phyloP scores from a whole-genome alignment of 2,329 filamentous ascomycete genomes.

The Aureobasidium sp. region DNA sequence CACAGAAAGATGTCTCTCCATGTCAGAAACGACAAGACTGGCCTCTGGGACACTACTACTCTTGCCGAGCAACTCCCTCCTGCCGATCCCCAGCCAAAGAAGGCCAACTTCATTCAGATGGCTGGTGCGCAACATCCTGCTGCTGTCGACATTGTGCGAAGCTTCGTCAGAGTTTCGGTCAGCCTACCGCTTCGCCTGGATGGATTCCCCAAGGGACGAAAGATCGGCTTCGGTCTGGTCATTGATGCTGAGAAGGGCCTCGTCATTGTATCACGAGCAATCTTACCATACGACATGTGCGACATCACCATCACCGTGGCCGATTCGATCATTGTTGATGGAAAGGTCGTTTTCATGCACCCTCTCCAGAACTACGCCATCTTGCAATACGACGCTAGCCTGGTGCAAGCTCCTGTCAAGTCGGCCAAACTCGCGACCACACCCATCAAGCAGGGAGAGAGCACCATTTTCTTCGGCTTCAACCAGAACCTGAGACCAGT shows the following conservation, averaged over 20 bases:
- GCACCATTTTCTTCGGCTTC: constrained; percentile 96
- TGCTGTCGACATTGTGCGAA: constrained; percentile 86
- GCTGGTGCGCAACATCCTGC: constrained; percentile 80
- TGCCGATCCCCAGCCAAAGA: constrained; percentile 59
- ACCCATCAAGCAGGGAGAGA: constrained; percentile 82
- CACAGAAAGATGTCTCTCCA: constrained; percentile 89
- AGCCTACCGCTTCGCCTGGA: constrained; percentile 94
- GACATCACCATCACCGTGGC: constrained; percentile 95
- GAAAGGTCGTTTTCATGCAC: constrained; percentile 91
- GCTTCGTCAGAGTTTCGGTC: constrained; percentile 88
- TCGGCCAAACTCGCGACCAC: constrained; percentile 75
- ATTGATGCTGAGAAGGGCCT: constrained; percentile 94
- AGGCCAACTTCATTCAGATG: constrained; percentile 85
- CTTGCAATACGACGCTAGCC: constrained; percentile 82
- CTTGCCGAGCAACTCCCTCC: constrained; percentile 73
- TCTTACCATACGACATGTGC: constrained; percentile 92
- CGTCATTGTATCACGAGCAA: constrained; percentile 85
- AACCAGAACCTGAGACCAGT: constrained; percentile 93
- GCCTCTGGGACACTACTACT: constrained; percentile 90
- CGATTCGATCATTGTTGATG: constrained; percentile 89
- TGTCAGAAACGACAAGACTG: constrained; percentile 78
- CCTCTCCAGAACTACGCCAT: constrained; percentile 95
- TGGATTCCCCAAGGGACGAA: constrained; percentile 90
- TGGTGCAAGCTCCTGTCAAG: constrained; percentile 90
- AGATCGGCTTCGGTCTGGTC: constrained; percentile 94